Conservation (phyloP, 441 rosid genomes). For the Brassica balearica region DNA sequence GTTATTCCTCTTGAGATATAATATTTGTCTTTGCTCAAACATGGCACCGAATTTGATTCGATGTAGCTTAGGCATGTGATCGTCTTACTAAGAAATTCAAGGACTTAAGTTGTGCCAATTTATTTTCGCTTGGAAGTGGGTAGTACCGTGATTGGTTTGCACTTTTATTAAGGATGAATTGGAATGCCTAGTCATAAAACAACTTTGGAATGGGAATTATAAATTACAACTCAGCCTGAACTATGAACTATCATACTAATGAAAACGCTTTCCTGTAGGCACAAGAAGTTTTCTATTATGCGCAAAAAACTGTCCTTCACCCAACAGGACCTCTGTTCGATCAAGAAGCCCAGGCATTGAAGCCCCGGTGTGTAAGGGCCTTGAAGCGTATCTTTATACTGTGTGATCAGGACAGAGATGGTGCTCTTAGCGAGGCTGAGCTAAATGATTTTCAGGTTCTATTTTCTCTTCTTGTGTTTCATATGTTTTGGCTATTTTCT, state of each 20-base stretch:
- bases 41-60: background rate
- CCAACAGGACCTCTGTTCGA: slow-evolving; percentile 95
- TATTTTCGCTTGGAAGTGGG: slow-evolving; percentile 5
- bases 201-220: background rate
- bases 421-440: slow-evolving; percentile 93
- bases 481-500: slow-evolving; percentile 9
- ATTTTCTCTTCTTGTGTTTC: slow-evolving; percentile 11
- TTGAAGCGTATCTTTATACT: slow-evolving; percentile 94
- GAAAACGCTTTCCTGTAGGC: slow-evolving; percentile 50
- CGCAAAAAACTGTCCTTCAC: slow-evolving; percentile 94
- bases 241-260: slow-evolving; percentile 11
- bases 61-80: slow-evolving; percentile 22
- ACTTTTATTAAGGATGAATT: slow-evolving; percentile 1
- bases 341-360: slow-evolving; percentile 88
- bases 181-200: background rate
- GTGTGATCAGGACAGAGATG: slow-evolving; percentile 92
- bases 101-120: slow-evolving; percentile 1
- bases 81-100: slow-evolving; percentile 3
- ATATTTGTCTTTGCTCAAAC: slow-evolving; percentile 12
- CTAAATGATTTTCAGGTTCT: slow-evolving; percentile 91
- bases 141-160: background rate
- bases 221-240: slow-evolving; percentile 7
- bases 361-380: slow-evolving; percentile 94
- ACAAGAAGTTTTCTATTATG: slow-evolving; percentile 95
- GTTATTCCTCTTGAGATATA: slow-evolving; percentile 55